Percentiles rank a stretch among this genome's conserved stretches.
These are phyloP conservation scores for Termitomyces sp. DNA, from an alignment of 768 basidiomycete species.

Conservation along the genomic window DNA sequence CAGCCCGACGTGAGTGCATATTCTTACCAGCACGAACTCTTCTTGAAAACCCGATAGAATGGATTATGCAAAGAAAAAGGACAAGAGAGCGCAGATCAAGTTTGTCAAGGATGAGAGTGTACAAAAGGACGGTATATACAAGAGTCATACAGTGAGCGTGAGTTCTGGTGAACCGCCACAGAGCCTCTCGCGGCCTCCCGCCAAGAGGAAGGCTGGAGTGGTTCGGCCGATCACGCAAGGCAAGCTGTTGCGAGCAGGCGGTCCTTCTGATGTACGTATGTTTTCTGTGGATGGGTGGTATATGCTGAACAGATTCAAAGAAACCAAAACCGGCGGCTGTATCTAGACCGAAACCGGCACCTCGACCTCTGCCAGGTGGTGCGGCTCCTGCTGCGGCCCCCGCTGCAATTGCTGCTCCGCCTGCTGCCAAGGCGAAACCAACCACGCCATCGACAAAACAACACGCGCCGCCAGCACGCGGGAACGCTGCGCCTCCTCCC, in stretches of 20 bases:
- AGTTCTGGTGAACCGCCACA: conserved; percentile 80
- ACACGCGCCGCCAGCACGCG: conserved; percentile 22
- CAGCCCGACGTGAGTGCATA: conserved; percentile 64
- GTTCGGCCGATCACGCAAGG: conserved; percentile 84
- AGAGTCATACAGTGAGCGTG: conserved; percentile 88
- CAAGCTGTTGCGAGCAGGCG: conserved; percentile 72
- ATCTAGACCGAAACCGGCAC: conserved; percentile 52
- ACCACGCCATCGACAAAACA: conserved; percentile 20
- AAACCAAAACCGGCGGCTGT: conserved; percentile 26
- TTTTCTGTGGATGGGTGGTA: background rate
- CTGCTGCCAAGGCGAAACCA: conserved; percentile 17
- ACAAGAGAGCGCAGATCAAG: conserved; percentile 84
- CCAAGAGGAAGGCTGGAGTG: conserved; percentile 83
- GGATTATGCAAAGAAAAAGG: conserved; percentile 95
- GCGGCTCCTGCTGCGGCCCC: conserved; percentile 35
- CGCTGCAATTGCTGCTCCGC: conserved; percentile 24
- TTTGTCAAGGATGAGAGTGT: conserved; percentile 88
- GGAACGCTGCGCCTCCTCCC: conserved; percentile 23
- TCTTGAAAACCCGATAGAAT: conserved; percentile 40
- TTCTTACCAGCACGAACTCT: background rate
- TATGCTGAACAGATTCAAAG: background rate
- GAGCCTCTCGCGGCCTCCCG: conserved; percentile 79
- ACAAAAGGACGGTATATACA: conserved; percentile 77
- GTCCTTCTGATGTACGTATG: conserved; percentile 54
- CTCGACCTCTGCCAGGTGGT: conserved; percentile 60